These are phyloP conservation scores for Euphorbia celastroides DNA, from an alignment of 441 rosid species.

Conservation along the genomic window DNA sequence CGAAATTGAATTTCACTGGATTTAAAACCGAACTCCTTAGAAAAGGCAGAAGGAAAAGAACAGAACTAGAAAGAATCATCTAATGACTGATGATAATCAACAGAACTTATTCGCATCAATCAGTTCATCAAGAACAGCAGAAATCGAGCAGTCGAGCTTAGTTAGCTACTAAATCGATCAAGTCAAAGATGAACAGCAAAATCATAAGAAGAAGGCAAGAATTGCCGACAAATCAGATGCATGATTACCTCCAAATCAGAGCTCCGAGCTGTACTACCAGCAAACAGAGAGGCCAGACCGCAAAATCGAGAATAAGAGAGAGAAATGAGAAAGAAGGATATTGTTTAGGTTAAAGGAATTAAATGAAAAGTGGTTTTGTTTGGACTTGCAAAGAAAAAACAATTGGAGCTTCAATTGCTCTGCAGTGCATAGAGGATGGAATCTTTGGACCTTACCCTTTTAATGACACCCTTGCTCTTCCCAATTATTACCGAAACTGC, in stretches of 20 bases:
- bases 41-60: neutral
- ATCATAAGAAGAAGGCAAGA: neutral
- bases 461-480: neutral
- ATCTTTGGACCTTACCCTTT: constrained; percentile 25
- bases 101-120: neutral
- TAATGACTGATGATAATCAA: neutral
- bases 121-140: neutral
- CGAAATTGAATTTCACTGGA: neutral
- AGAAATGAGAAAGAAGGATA: constrained; percentile 16
- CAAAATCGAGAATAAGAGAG: neutral
- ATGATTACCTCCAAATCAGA: constrained; percentile 27
- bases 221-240: constrained; percentile 3
- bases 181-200: constrained; percentile 1
- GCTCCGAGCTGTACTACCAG: constrained; percentile 14
- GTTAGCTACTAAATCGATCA: neutral
- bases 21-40: too few relatives aligned
- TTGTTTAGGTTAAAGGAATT: neutral
- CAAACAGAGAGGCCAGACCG: neutral
- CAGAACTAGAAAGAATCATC: too few relatives aligned
- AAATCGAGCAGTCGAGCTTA: neutral
- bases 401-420: constrained; percentile 14
- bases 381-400: constrained; percentile 8
- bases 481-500: constrained; percentile 21
- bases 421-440: constrained; percentile 19
- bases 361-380: constrained; percentile 18